Conservation (phyloP, 2,329 filamentous ascomycete species). For the Aspergillus pseudoglaucus region DNA sequence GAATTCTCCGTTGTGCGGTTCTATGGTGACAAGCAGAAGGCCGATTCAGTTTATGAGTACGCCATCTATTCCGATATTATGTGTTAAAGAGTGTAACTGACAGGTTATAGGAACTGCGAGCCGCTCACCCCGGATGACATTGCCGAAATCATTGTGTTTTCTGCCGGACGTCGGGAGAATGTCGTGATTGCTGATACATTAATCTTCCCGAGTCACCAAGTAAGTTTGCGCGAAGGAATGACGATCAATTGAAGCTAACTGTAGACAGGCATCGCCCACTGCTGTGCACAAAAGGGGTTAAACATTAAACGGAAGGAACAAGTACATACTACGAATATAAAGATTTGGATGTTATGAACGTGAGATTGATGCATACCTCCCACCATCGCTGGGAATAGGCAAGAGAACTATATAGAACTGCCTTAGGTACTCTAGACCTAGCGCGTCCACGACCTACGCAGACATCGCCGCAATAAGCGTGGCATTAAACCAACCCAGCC, state of each 20-base stretch:
- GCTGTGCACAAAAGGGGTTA: slow-evolving; percentile 16
- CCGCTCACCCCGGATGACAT: slow-evolving; percentile 86
- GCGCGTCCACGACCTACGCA: too few relatives aligned
- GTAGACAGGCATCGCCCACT: slow-evolving; percentile 16
- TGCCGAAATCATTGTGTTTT: slow-evolving; percentile 82
- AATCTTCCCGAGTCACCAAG: slow-evolving; percentile 85
- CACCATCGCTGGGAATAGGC: too few relatives aligned
- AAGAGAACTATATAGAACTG: too few relatives aligned
- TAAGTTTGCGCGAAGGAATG: slow-evolving; percentile 35
- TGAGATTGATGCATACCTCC: too few relatives aligned
- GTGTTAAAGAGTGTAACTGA: too few relatives aligned
- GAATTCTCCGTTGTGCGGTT: slow-evolving; percentile 88
- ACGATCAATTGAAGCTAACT: slow-evolving; percentile 1
- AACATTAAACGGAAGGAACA: slow-evolving; percentile 6
- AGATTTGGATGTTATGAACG: too few relatives aligned
- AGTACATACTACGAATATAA: not conserved
- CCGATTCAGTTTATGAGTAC: slow-evolving; percentile 79
- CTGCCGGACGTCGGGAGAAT: slow-evolving; percentile 77
- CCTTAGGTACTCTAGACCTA: too few relatives aligned
- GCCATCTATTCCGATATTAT: too few relatives aligned
- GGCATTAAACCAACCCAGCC: too few relatives aligned
- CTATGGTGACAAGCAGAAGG: slow-evolving; percentile 81
- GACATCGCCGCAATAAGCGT: too few relatives aligned
- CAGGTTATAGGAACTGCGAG: slow-evolving; percentile 57
- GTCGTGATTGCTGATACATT: slow-evolving; percentile 84